phyloP scores from a whole-genome alignment of 495 filamentous ascomycete genomes.

The Talaromyces ruber region DNA sequence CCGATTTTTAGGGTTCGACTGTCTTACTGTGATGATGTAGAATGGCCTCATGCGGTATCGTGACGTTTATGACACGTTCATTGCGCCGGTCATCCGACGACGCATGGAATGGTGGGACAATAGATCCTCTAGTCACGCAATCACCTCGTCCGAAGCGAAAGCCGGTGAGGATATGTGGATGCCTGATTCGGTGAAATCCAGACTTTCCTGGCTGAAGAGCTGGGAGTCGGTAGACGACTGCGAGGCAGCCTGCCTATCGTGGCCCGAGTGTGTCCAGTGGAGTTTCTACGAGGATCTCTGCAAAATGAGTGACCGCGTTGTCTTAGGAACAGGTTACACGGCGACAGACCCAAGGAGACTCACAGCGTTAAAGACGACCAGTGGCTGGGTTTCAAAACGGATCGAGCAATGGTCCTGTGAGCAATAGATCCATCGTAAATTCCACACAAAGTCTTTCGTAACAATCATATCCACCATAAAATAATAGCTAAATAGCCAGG shows the following conservation, averaged over 20 bases:
- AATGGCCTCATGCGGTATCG: constrained; percentile 14
- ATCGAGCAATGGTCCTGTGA: constrained; percentile 15
- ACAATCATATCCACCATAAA: background rate
- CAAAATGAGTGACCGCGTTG: constrained; percentile 12
- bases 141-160: constrained; percentile 15
- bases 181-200: constrained; percentile 12
- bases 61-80: constrained; percentile 16
- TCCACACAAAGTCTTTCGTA: background rate
- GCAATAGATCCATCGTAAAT: background rate
- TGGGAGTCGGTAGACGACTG: constrained; percentile 19
- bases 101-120: constrained; percentile 10
- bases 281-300: constrained; percentile 19
- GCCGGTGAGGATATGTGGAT: constrained; percentile 2
- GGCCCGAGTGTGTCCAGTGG: constrained; percentile 21
- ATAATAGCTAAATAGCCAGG: background rate
- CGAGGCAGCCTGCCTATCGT: constrained; percentile 16
- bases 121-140: constrained; percentile 16
- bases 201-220: constrained; percentile 12
- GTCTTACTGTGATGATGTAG: background rate
- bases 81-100: constrained; percentile 14
- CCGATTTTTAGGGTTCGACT: background rate
- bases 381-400: constrained; percentile 17
- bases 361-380: constrained; percentile 17
- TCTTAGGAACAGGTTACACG: constrained; percentile 10
- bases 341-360: constrained; percentile 16